phyloP scores from a whole-genome alignment of 2,329 filamentous ascomycete species.

The Colletotrichum siamense region DNA sequence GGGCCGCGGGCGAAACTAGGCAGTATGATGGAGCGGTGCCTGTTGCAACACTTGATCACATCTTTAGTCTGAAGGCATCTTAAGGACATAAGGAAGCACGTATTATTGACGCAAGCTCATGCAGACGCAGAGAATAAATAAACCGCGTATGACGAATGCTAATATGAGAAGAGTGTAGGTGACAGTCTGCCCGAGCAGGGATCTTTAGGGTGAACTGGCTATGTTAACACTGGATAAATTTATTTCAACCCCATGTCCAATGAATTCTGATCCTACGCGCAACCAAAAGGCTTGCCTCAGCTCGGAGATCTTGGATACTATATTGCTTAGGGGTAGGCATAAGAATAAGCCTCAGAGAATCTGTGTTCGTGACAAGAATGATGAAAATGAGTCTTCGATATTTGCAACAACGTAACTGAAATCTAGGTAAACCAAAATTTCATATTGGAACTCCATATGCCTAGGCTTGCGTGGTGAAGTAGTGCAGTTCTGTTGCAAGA shows the following conservation, averaged over 20 bases:
- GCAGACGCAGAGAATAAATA: neutral
- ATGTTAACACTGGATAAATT: neutral
- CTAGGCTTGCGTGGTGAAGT: neutral
- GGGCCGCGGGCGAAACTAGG: neutral
- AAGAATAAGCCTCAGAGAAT: neutral
- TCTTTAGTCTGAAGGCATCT: neutral
- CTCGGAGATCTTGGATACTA: neutral
- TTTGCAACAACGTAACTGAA: neutral
- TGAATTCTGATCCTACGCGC: neutral
- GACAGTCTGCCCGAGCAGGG: neutral
- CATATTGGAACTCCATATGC: neutral
- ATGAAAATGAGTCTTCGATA: neutral
- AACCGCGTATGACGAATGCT: neutral
- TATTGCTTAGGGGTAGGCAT: neutral
- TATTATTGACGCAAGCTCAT: neutral
- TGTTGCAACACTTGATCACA: neutral
- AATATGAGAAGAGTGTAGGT: neutral
- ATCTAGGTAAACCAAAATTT: neutral
- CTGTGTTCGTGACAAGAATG: neutral
- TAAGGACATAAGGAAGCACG: neutral
- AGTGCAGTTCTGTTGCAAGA: neutral
- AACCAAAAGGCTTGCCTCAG: neutral
- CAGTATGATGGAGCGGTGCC: neutral
- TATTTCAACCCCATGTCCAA: neutral
- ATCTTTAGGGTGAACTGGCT: neutral